Conservation (phyloP, 805 yeast species). For the Yamadazyma ubonensis region DNA sequence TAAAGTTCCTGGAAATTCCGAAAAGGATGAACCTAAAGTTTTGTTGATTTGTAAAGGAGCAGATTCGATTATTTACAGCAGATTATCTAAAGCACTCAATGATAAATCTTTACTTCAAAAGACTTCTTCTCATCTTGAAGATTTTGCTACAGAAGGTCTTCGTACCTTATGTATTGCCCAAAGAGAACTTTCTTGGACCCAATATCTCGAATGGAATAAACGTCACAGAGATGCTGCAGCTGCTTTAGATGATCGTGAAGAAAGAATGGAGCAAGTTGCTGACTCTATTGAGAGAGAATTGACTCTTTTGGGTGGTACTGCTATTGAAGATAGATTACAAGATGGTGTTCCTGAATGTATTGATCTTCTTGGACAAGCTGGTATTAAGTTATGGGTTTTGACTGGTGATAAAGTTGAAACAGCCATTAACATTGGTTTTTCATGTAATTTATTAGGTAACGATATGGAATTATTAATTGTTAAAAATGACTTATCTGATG, state of each 20-base stretch:
- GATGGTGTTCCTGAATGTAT: constrained; percentile 87
- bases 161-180: constrained; percentile 81
- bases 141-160: constrained; percentile 79
- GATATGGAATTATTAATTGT: constrained; percentile 74
- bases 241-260: constrained; percentile 63
- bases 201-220: constrained; percentile 62
- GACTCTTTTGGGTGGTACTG: constrained; percentile 75
- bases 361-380: constrained; percentile 66
- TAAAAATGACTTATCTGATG: constrained; percentile 31
- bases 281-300: constrained; percentile 69
- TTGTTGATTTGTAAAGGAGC: constrained; percentile 81
- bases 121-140: constrained; percentile 74
- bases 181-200: constrained; percentile 59
- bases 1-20: constrained; percentile 61
- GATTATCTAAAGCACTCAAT: constrained; percentile 46
- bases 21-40: constrained; percentile 44
- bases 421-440: constrained; percentile 83
- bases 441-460: constrained; percentile 72
- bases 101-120: constrained; percentile 52
- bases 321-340: constrained; percentile 81
- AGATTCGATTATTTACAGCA: constrained; percentile 71
- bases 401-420: constrained; percentile 92
- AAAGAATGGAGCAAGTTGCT: constrained; percentile 69
- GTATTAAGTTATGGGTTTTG: constrained; percentile 81
- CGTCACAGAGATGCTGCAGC: constrained; percentile 66